Evolutionary conservation across 306 rosid genomes (phyloP).

Genomic region (Malus sylvestris): DNA sequence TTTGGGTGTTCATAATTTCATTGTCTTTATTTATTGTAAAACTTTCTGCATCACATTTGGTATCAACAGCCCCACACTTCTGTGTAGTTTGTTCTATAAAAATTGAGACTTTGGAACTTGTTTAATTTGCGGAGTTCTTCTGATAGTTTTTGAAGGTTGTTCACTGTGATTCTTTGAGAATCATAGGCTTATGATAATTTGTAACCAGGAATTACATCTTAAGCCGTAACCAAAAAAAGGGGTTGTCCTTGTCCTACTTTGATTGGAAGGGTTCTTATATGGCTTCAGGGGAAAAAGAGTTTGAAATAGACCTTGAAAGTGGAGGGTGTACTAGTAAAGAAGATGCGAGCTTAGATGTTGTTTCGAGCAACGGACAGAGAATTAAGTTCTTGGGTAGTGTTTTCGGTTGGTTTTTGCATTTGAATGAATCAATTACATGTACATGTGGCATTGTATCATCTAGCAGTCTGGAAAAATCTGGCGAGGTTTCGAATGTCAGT

Average conservation of each 20-base stretch:
- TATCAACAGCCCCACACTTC: not conserved
- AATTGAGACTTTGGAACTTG: not conserved
- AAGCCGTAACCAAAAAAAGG: not conserved
- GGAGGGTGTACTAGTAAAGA: conserved; percentile 48
- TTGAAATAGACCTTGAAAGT: conserved; percentile 48
- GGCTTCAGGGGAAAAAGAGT: conserved; percentile 25
- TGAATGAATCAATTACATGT: conserved; percentile 26
- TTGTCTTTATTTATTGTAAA: not conserved
- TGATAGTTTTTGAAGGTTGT: not conserved
- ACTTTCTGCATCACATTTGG: not conserved
- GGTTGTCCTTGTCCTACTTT: not conserved
- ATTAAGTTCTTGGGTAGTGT: conserved; percentile 17
- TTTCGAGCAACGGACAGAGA: conserved; percentile 17
- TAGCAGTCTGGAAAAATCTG: conserved; percentile 27
- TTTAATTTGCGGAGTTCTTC: not conserved
- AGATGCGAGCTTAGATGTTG: conserved; percentile 33
- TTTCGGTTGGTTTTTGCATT: conserved; percentile 28
- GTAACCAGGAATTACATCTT: not conserved
- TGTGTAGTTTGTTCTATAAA: not conserved
- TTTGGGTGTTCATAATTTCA: not conserved
- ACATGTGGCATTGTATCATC: conserved; percentile 28
- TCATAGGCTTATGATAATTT: not conserved
- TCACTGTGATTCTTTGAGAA: not conserved
- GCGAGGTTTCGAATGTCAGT: conserved; percentile 14
- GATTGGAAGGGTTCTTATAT: not conserved